These are phyloP conservation scores for Medicago truncatula DNA, from an alignment of 306 rosid species.

Conservation along the genomic window DNA sequence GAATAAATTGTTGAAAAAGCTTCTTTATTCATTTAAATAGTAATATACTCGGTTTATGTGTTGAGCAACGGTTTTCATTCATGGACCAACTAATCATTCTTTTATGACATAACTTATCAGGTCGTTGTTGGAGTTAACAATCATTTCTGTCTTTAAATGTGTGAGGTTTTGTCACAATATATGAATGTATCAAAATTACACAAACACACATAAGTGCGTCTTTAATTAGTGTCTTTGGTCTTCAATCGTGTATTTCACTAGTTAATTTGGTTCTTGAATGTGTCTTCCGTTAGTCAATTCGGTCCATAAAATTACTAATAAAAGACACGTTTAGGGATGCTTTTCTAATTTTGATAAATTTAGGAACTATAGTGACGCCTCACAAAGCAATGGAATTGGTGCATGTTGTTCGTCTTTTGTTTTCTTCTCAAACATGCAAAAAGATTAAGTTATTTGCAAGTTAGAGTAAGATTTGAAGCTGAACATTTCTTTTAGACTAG, in stretches of 20 bases:
- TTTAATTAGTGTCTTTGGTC: neutral
- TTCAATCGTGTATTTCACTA: neutral
- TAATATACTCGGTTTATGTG: conserved; percentile 23
- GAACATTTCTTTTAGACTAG: neutral
- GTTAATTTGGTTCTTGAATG: neutral
- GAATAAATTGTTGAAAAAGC: conserved; percentile 29
- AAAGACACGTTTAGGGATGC: neutral
- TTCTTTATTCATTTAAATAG: neutral
- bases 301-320: neutral
- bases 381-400: neutral
- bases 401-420: neutral
- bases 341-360: neutral
- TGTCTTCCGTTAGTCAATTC: neutral
- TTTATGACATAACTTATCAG: conserved; percentile 13
- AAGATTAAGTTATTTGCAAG: neutral
- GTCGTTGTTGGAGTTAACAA: neutral
- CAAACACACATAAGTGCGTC: neutral
- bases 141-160: neutral
- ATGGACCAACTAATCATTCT: conserved; percentile 11
- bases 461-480: conserved; percentile 30
- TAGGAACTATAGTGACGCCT: neutral
- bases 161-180: neutral
- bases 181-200: neutral
- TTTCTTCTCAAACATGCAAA: conserved; percentile 27
- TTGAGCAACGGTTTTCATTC: conserved; percentile 25